Evolutionary conservation across 2,329 filamentous ascomycete species (phyloP).

Genomic region (Epichloe sibirici): DNA sequence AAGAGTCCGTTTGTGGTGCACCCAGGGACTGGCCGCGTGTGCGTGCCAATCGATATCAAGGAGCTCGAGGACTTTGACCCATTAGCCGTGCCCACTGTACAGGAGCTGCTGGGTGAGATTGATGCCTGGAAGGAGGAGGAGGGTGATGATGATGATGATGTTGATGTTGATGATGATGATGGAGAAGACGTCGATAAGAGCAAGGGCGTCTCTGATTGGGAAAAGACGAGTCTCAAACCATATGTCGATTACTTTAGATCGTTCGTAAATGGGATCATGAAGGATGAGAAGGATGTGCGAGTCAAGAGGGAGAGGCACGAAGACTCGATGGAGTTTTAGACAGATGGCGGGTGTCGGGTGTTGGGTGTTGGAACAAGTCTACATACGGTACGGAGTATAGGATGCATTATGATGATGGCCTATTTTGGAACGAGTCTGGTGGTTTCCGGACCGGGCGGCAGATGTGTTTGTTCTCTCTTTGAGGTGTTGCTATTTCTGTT

Average conservation of each 20-base stretch:
- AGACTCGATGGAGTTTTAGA: constrained; percentile 39
- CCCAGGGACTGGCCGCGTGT: constrained; percentile 85
- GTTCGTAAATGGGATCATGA: constrained; percentile 69
- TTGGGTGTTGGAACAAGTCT: not conserved
- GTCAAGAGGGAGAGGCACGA: constrained; percentile 46
- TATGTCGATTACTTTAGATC: constrained; percentile 82
- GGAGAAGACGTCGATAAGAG: constrained; percentile 23
- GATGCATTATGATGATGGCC: not conserved
- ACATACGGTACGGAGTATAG: not conserved
- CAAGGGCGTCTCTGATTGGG: constrained; percentile 62
- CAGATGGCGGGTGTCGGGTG: not conserved
- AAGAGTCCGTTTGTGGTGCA: constrained; percentile 96
- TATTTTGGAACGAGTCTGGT: too few relatives aligned
- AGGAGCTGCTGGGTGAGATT: constrained; percentile 70
- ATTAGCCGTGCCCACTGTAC: constrained; percentile 77
- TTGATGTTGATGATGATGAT: constrained; percentile 23
- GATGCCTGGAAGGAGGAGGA: constrained; percentile 57
- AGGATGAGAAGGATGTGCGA: constrained; percentile 51
- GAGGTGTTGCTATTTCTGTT: too few relatives aligned
- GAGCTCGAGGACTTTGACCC: constrained; percentile 77
- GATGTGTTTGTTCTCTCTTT: too few relatives aligned
- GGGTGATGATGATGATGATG: constrained; percentile 27
- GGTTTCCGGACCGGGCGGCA: too few relatives aligned
- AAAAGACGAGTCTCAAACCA: constrained; percentile 90
- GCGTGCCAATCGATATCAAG: constrained; percentile 77